Base-by-base conservation (phyloP, 257 asterid species). In the Lavandula angustifolia region DNA sequence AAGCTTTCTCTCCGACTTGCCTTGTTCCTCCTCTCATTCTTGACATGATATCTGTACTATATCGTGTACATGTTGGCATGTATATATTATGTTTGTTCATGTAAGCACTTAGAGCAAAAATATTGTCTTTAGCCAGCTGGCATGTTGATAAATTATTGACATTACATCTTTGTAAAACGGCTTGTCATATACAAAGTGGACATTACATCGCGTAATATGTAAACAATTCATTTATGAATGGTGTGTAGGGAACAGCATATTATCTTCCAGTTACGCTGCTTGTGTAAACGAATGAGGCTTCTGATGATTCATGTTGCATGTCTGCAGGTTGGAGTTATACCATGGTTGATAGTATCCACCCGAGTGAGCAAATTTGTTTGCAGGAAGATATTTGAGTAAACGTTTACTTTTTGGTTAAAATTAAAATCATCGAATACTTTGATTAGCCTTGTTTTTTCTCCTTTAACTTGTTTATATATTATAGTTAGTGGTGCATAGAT, bases 251-350 rank as follows among this genome's bases (percentile, higher is more conserved):
- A 16, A 9, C 13, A 16, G 8, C 8, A 4, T 4, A 42, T 8
- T 42, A 11, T 14, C 11, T n/a, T n/a, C 47, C 4, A 7, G 16
- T 43, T 32, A 7, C 22, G 29, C 12, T 66, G 42, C 13, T 14
- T 50, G 13, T 40, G 50, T 51, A 52, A 12, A 50, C 12, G 6
- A 16, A 54, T 0, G 63, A 4, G 66, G 54, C 38, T 43, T 16
- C 54, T 68, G 62, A 72, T 53, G 10, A 67, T 27, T 66, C 64
- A 43, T 59, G 33, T 44, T 18, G 17, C 62, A 62, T 10, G 27
- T 34, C 40, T 82, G 82, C 94, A 89, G 97, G 94, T 92, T 68
- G 99, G 97, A 56, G 82, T 92, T 62, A 87, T 92, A 53, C 96
- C 97, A 7, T 92, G 99, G 97, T 64, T 92, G 75, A 67, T 89